These are phyloP conservation scores for Chrysosporium keratinophilum DNA, from an alignment of 2,329 filamentous ascomycete species.

Conservation along the genomic window DNA sequence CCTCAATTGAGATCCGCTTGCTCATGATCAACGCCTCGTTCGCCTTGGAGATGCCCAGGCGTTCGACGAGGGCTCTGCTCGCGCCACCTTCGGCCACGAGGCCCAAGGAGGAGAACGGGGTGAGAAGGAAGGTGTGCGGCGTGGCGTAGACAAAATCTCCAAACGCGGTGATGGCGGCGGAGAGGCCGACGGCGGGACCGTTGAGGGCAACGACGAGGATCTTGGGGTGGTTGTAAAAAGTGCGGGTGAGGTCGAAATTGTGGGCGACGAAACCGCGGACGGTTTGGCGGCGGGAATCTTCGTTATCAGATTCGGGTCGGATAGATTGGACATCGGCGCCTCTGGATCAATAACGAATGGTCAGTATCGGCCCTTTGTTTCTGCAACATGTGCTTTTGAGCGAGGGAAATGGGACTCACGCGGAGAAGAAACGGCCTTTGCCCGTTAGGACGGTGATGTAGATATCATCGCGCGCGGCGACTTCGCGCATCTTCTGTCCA, in stretches of 20 bases:
- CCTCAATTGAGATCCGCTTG: constrained; percentile 60
- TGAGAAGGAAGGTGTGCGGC: constrained; percentile 73
- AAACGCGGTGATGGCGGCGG: constrained; percentile 69
- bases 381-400: not conserved
- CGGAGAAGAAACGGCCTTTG: constrained; percentile 74
- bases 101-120: constrained; percentile 81
- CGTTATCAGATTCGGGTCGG: constrained; percentile 34
- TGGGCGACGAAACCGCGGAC: constrained; percentile 64
- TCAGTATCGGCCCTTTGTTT: constrained; percentile 1
- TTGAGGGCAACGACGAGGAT: constrained; percentile 86
- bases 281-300: constrained; percentile 46
- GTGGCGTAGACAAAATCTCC: constrained; percentile 88
- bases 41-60: constrained; percentile 69
- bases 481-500: constrained; percentile 60
- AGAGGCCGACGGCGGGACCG: constrained; percentile 79
- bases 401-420: constrained; percentile 45
- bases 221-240: constrained; percentile 89
- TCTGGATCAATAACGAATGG: constrained; percentile 34
- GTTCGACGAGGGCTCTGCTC: constrained; percentile 63
- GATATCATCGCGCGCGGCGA: constrained; percentile 69
- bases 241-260: constrained; percentile 81
- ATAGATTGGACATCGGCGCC: constrained; percentile 65
- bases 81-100: constrained; percentile 83
- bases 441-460: constrained; percentile 76
- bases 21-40: constrained; percentile 93